Conservation (phyloP, 352 stramenopile species). For the Phytophthora rubi region DNA sequence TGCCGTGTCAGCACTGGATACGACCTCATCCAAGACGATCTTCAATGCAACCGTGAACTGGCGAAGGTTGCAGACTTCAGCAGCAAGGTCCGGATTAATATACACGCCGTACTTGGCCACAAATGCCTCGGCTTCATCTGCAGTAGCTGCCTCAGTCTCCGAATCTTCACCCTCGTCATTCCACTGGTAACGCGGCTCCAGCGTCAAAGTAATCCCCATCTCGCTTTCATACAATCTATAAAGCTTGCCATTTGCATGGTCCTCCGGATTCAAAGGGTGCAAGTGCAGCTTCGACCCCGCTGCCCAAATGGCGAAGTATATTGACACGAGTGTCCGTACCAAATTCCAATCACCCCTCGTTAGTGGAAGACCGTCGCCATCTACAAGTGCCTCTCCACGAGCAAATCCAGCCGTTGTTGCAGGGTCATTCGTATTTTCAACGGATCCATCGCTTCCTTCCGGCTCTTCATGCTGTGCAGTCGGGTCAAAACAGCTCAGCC, state of each 20-base stretch:
- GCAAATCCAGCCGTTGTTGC: conserved; percentile 48
- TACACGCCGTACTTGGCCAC: conserved; percentile 86
- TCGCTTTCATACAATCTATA: conserved; percentile 66
- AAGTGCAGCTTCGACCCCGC: conserved; percentile 59
- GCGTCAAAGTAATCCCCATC: conserved; percentile 61
- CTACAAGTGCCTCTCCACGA: conserved; percentile 71
- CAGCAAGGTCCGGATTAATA: conserved; percentile 82
- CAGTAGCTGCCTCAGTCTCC: conserved; percentile 24
- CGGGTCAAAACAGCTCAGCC: conserved; percentile 83
- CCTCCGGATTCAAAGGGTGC: conserved; percentile 44
- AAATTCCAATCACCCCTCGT: conserved; percentile 86
- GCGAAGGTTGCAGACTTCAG: conserved; percentile 78
- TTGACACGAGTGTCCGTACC: conserved; percentile 78
- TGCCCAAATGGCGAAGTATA: conserved; percentile 77
- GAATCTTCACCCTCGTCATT: conserved; percentile 6
- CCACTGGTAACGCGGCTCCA: conserved; percentile 50
- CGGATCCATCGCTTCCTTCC: conserved; percentile 36
- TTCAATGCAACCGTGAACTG: conserved; percentile 71
- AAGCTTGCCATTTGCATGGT: conserved; percentile 20
- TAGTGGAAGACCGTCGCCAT: conserved; percentile 80
- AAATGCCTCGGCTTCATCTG: conserved; percentile 69
- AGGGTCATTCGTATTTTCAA: conserved; percentile 31
- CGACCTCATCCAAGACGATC: conserved; percentile 76
- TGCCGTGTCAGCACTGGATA: conserved; percentile 82
- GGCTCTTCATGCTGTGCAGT: conserved; percentile 57